Percentiles rank a stretch among this genome's conserved stretches.
These are phyloP conservation scores for Emmonsiellopsis sp. DNA, from an alignment of 2,329 filamentous ascomycete genomes.

Conservation along the genomic window DNA sequence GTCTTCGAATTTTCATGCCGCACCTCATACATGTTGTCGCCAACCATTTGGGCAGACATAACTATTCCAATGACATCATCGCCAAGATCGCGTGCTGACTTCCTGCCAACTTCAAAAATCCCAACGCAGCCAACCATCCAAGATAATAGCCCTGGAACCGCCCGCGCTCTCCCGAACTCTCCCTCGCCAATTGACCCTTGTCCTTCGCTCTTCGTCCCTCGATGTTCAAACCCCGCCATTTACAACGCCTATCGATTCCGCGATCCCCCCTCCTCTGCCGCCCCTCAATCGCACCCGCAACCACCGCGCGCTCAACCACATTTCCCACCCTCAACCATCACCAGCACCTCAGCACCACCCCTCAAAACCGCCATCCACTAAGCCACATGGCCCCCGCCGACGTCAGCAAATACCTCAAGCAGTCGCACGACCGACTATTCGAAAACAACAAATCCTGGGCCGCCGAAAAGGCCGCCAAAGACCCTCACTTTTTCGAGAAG, in stretches of 20 bases:
- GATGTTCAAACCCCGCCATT: neutral
- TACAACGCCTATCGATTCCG: neutral
- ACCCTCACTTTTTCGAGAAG: slow-evolving; percentile 57
- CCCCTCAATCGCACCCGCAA: neutral
- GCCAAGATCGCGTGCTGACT: neutral
- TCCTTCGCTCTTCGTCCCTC: neutral
- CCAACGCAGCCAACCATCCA: neutral
- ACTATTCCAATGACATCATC: neutral
- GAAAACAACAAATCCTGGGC: slow-evolving; percentile 61
- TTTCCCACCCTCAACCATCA: neutral
- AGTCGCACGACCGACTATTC: slow-evolving; percentile 59
- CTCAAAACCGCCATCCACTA: neutral
- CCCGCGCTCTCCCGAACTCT: neutral
- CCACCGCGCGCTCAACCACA: neutral
- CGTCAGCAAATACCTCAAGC: slow-evolving; percentile 1
- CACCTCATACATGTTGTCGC: too few species aligned
- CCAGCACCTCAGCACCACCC: neutral
- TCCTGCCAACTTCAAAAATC: neutral
- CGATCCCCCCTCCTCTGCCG: neutral
- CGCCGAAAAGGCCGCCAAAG: slow-evolving; percentile 44
- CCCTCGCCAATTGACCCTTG: neutral
- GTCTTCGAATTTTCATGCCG: too few species aligned
- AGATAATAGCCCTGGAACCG: neutral
- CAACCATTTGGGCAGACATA: too few species aligned
- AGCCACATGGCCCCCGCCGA: neutral